Evolutionary conservation across 192 early-diverging fungal species (phyloP).

Genomic region (Kickxella alabastrina): DNA sequence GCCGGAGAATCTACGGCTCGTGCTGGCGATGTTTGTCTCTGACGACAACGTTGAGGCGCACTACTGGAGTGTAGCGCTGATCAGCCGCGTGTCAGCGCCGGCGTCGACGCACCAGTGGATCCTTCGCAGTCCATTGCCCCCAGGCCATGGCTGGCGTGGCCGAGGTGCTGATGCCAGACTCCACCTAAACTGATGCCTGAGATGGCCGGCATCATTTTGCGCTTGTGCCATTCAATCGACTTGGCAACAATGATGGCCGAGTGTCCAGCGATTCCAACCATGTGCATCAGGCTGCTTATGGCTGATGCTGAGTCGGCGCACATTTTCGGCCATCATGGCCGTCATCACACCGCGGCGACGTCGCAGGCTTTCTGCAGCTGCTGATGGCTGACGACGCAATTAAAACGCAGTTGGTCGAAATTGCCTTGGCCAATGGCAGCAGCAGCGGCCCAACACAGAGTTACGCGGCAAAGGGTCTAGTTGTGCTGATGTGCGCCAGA

Average conservation of each 20-base stretch:
- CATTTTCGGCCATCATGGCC: conserved; percentile 18
- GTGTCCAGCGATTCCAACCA: conserved; percentile 12
- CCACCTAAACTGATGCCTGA: conserved; percentile 30
- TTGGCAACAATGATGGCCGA: conserved; percentile 13
- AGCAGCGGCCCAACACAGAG: background rate
- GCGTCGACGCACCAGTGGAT: conserved; percentile 41
- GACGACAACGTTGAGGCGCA: conserved; percentile 30
- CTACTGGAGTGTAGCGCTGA: conserved; percentile 36
- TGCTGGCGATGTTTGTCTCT: conserved; percentile 27
- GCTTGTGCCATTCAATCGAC: conserved; percentile 28
- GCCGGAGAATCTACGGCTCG: conserved; percentile 34
- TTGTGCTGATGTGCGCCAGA: background rate
- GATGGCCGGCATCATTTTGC: conserved; percentile 27
- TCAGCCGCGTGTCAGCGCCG: conserved; percentile 14
- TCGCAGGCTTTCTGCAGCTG: conserved; percentile 23
- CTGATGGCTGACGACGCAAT: no score
- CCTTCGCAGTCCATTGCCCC: conserved; percentile 29
- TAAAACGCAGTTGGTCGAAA: no score
- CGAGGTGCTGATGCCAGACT: background rate
- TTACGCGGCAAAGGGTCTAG: background rate
- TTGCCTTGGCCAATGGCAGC: background rate
- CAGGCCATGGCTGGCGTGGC: conserved; percentile 12
- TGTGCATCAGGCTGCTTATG: conserved; percentile 15
- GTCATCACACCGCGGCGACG: conserved; percentile 29
- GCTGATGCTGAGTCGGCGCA: conserved; percentile 19